A percentile compares a stretch with the other conserved stretches of the same genome.
Conservation (phyloP, 345 rosid genomes). For the Salix caprea region DNA sequence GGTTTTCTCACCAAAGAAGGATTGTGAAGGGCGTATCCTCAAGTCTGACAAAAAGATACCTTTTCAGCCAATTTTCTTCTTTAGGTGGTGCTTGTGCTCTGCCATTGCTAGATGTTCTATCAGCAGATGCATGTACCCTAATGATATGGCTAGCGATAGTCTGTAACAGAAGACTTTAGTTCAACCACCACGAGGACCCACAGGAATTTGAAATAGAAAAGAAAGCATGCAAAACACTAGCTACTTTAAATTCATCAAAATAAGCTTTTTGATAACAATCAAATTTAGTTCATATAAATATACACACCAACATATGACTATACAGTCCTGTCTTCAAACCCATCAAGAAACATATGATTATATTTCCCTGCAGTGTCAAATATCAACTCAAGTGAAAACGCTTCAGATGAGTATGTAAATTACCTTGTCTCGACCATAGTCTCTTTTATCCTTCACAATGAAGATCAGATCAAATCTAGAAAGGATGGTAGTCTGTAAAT, state of each 20-base stretch:
- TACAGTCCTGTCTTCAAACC: not conserved
- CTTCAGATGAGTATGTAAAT: not conserved
- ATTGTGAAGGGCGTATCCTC: not conserved
- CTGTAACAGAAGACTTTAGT: conserved; percentile 37
- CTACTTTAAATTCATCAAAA: not conserved
- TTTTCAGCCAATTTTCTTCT: conserved; percentile 94
- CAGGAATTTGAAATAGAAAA: not conserved
- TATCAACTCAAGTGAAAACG: not conserved
- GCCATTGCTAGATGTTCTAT: conserved; percentile 44
- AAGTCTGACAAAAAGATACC: conserved; percentile 33
- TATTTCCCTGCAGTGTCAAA: conserved; percentile 2
- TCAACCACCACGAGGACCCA: not conserved
- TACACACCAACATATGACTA: not conserved
- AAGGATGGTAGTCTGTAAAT: conserved; percentile 90
- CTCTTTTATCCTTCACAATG: conserved; percentile 87
- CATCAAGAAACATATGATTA: not conserved
- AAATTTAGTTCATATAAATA: not conserved
- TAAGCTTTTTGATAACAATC: not conserved
- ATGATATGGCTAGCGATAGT: conserved; percentile 90
- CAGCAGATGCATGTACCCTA: conserved; percentile 90
- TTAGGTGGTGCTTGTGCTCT: conserved; percentile 31
- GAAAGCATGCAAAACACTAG: not conserved
- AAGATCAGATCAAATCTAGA: conserved; percentile 95
- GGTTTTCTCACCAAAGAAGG: conserved; percentile 6
- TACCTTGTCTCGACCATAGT: conserved; percentile 87